Base-by-base conservation (phyloP, 352 stramenopile genomes). In the Pythium aphanidermatum region DNA sequence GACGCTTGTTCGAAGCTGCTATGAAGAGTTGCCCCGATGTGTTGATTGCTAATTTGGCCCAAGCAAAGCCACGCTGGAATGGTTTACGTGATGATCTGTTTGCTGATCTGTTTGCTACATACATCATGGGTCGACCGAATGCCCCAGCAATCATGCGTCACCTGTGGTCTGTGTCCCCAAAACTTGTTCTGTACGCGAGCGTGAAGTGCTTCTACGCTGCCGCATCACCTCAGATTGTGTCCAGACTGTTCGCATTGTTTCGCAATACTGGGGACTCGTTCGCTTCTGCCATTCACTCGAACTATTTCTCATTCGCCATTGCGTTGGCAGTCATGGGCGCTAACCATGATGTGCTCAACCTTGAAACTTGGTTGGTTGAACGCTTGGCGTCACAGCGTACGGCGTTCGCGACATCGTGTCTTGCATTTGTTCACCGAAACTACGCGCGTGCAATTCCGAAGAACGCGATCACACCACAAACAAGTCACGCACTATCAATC, bases 271-370 rank as follows among this genome's bases (percentile, higher is more conserved):
- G 78, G 39, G 82, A 94, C 38, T 58, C 82, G 9, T 91, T 91
- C 38, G 70, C 76, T 2, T 84, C 75, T 16, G 74, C 77, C 40
- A 88, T 94, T 42, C 74, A 91, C 58, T 91, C 79, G 42, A 92
- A 94, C 64, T 94, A 92, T 43, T 94, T 89, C 45, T 92, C 82
- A 53, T 92, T 94, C 63, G 79, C 77, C 35, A 63, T 92, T 25
- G 74, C 75, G 4, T 48, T 94, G 24, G 82, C 82, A 8, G 82
- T 84, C 10, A 87, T 94, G 64, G 82, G 77, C 37, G 79, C 82
- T 25, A 94, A 94, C 58, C 79, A 94, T 49, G 79, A 94, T 39
- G 79, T 91, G 30, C 60, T 94, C 27, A 84, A 76, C 28, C 50
- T 94, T 34, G 82, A 94, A 46, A 83, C 73, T 41, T 94, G 79